Evolutionary conservation across 2,329 filamentous ascomycete genomes (phyloP), one percentile per base, ranked within the genome.

Genomic region (Arthrobotrys sinensis): DNA sequence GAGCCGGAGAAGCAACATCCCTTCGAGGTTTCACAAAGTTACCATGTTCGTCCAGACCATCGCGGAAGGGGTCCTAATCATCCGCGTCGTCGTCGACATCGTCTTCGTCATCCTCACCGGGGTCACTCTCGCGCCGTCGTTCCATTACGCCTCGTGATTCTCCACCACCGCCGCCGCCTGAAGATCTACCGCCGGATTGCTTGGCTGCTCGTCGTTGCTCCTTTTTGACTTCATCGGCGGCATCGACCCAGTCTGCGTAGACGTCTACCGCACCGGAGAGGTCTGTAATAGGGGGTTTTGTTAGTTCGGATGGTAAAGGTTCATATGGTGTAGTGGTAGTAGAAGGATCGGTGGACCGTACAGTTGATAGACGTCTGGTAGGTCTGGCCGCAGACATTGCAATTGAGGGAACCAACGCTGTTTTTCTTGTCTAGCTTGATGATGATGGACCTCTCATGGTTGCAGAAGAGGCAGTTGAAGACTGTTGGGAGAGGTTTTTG

Each of bases 381-480:
- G 77, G 90, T 91, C 85, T 98, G 95, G 1, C 93, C 94, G 85
- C 96, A 99, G 66, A 97, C 90, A 84, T 95, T 97, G 87, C 96
- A 99, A 76, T 91, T 90, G 28, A 99, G 87, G 79, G 92, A 90
- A 55, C 95, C 96, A 43, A 97, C 89, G 64, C 93, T 93, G 32
- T 90, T 87, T 84, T 98, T 98, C 88, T 97, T 97, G 84, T 99
- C 94, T 63, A 99, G 88, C 85, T 96, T 96, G 81, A 97, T 92
- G 32, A 90, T 89, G 65, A 99, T 93, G 0, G 94, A 93, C 81
- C 93, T 96, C 84, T 98, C 96, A 85, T 98, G 94, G 84, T 97
- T 98, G 88, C 96, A 99, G 86, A 99, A 99, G 53, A 99, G 90
- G 84, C 96, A 99, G 72, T 94, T 93, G 85, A 99, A 99, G n/a